Base-by-base conservation (phyloP, 768 basidiomycete genomes). In the Collybia mongolica region DNA sequence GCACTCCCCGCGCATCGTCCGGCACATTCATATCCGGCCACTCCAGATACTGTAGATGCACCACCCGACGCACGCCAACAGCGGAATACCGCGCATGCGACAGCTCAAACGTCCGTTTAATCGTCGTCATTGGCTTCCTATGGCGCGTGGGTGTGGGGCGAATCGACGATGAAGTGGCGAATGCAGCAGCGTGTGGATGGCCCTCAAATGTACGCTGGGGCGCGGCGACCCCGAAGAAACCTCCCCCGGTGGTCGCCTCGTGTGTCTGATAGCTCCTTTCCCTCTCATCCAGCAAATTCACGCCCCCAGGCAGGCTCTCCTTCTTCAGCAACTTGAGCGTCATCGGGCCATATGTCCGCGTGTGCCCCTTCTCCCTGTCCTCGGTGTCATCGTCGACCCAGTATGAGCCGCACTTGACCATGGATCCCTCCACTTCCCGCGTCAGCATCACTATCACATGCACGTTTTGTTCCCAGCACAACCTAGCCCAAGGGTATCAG, bases 21-120 rank as follows among this genome's bases (percentile, higher is more conserved):
- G 96, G 96, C 11, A 98, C 93, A 63, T 94, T 94, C 74, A 98
- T 88, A 60, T 98, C 96, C 2, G 95, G 93, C 96, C 96, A 98
- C 35, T 88, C 87, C 35, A 95, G 77, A 62, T 93, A 98, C 65
- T 98, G 96, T 45, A 98, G 70, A 60, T 98, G 96, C 0, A 86
- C 77, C 14, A 98, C 76, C 50, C 69, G 77, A n/a, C 92, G 75
- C 2, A 85, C 74, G 2, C 79, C 75, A 11, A 77, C 73, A 15
- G 75, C 67, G 0, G 88, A 86, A 55, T 85, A 81, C 23, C 72
- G 74, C 1, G 68, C 68, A 58, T 93, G 82, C 38, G 76, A 73
- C 28, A 98, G 75, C 44, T 82, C 74, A 60, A 98, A 91, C 8
- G 78, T 76, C 47, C 87, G 76, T 54, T 77, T 80, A 54, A 89